Evolutionary conservation across 768 basidiomycete genomes (phyloP).

Genomic region (Hortiboletus campestris): DNA sequence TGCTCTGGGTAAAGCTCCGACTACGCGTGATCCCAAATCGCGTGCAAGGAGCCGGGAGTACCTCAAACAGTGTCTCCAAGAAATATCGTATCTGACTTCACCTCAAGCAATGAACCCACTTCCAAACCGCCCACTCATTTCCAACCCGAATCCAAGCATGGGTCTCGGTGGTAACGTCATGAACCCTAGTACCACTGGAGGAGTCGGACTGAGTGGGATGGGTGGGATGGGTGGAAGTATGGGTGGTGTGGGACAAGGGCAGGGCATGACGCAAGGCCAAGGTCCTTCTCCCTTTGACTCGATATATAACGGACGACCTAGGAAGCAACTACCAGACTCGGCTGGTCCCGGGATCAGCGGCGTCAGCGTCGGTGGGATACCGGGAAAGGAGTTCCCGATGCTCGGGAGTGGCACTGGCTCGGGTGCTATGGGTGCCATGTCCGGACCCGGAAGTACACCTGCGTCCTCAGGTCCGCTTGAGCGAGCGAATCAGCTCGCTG

Average conservation of each 20-base stretch:
- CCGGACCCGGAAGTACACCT: conserved; percentile 51
- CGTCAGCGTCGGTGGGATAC: conserved; percentile 34
- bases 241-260: conserved; percentile 15
- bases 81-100: conserved; percentile 96
- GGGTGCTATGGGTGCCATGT: conserved; percentile 41
- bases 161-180: conserved; percentile 18
- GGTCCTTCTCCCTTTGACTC: conserved; percentile 59
- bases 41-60: conserved; percentile 94
- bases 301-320: conserved; percentile 76
- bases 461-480: conserved; percentile 51
- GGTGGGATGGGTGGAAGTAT: conserved; percentile 12
- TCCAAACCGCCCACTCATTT: conserved; percentile 75
- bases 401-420: conserved; percentile 46
- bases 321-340: conserved; percentile 76
- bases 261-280: conserved; percentile 20
- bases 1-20: conserved; percentile 65
- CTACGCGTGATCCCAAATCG: conserved; percentile 92
- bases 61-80: conserved; percentile 98
- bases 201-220: conserved; percentile 13
- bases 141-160: conserved; percentile 42
- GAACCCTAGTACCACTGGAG: conserved; percentile 16
- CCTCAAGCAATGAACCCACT: conserved; percentile 97
- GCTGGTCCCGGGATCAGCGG: conserved; percentile 38
- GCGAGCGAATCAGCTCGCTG: conserved; percentile 42
- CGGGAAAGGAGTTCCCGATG: conserved; percentile 61